Evolutionary conservation across 2,329 filamentous ascomycete species (phyloP).

Genomic region (Fusarium floridanum): DNA sequence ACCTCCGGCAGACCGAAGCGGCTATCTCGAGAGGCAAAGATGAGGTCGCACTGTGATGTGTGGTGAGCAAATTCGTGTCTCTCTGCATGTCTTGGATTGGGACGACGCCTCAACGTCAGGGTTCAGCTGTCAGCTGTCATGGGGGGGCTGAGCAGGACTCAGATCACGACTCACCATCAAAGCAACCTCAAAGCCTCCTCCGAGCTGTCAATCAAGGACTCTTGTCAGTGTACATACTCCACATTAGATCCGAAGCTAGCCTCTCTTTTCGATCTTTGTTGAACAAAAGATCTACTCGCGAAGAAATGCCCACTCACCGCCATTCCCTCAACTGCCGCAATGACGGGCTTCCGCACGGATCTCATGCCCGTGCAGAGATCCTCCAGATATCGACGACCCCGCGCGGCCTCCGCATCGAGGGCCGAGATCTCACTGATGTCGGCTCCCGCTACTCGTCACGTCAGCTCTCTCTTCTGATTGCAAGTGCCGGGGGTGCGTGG

Average conservation of each 20-base stretch:
- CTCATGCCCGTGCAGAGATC: constrained; percentile 56
- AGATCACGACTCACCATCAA: constrained; percentile 54
- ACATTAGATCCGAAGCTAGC: not conserved
- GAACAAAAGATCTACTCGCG: not conserved
- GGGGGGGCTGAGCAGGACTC: not conserved
- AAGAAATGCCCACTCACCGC: constrained; percentile 55
- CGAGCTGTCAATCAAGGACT: constrained; percentile 53
- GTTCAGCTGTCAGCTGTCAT: constrained; percentile 2
- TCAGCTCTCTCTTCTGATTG: not conserved
- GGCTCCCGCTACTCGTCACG: constrained; percentile 48
- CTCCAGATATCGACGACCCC: constrained; percentile 53
- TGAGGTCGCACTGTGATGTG: constrained; percentile 53
- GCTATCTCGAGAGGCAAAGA: constrained; percentile 52
- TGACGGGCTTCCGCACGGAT: constrained; percentile 58
- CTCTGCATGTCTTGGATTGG: not conserved
- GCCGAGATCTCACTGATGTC: constrained; percentile 53
- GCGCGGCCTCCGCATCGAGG: constrained; percentile 50
- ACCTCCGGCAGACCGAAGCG: constrained; percentile 58
- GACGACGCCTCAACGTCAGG: constrained; percentile 4
- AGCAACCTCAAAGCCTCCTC: constrained; percentile 64
- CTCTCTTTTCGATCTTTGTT: not conserved
- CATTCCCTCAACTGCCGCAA: constrained; percentile 64
- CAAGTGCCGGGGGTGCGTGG: constrained; percentile 25
- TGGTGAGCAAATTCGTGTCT: not conserved
- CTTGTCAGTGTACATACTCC: constrained; percentile 18